Evolutionary conservation across 164 flowering plant genomes (phyloP), one percentile per base, ranked within the genome.

Genomic region (Chimonanthus salicifolius): DNA sequence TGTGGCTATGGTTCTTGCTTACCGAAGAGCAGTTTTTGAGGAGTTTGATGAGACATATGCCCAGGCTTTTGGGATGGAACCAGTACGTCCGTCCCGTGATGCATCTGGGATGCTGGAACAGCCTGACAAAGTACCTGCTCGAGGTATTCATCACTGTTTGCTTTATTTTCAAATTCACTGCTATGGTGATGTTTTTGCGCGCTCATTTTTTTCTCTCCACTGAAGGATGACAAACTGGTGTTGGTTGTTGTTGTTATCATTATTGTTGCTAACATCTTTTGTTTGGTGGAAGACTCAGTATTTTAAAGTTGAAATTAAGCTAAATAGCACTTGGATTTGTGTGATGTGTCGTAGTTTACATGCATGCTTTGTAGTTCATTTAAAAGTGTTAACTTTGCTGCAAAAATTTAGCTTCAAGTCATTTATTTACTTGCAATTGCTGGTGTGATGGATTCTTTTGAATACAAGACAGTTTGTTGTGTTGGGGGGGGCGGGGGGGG

Each of bases 41-140:
- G 97, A 96, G 84, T 89, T 81, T 75, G 99, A 96, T 78, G 97
- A 89, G 75, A 92, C 99, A 0, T 96, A 92, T 87, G 90, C 94
- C 3, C 89, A 96, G 82, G 99, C 98, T 16, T 94, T 96, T 83
- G 95, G 97, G 13, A 75, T 78, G 68, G 85, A 82, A 62, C 80
- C 87, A 6, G 80, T 78, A 13, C 86, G 82, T 5, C 84, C 89
- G 64, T 66, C 84, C 47, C 80, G 74, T 10, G 77, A 74, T 20
- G 58, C 75, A 47, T 47, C 16, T 49, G 75, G 70, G 66, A 43
- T 13, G 46, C 21, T 72, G 44, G 78, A 81, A 77, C 91, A 76
- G 66, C 79, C 78, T 48, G 67, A 49, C 20, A 85, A 75, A 83
- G 74, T 54, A 66, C 83, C 85, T 9, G 49, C 85, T 77, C 81